Percentiles rank a stretch among this genome's conserved stretches.
Conservation (phyloP, 2,329 filamentous ascomycete species). For the Hymenoscyphus fructigenus region DNA sequence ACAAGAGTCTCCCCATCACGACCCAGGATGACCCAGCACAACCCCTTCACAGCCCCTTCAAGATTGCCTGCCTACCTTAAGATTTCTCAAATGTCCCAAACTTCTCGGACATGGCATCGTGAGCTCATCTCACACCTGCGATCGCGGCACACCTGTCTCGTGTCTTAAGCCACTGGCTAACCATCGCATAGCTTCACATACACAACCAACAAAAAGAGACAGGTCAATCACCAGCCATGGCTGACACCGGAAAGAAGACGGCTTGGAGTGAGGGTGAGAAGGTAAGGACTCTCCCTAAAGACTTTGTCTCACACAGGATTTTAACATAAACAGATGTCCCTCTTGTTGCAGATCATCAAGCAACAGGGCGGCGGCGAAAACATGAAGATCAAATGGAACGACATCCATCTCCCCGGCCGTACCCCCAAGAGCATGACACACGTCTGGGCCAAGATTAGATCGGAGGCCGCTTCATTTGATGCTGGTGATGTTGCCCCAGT, state of each 20-base stretch:
- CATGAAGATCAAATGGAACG: slow-evolving; percentile 1
- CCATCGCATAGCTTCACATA: neutral
- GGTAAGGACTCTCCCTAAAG: neutral
- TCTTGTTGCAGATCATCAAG: slow-evolving; percentile 14
- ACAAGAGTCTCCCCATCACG: neutral
- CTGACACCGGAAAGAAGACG: neutral
- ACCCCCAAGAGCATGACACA: slow-evolving; percentile 10
- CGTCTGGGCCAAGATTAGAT: slow-evolving; percentile 9
- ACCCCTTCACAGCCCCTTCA: neutral
- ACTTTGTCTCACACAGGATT: too few relatives aligned
- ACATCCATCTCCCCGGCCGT: slow-evolving; percentile 8
- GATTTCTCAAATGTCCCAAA: neutral
- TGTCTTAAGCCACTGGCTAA: neutral
- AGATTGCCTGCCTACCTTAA: neutral
- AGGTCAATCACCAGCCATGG: neutral
- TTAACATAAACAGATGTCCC: slow-evolving; percentile 6
- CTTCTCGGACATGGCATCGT: neutral
- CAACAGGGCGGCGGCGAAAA: slow-evolving; percentile 8
- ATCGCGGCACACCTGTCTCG: neutral
- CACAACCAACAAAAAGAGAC: neutral
- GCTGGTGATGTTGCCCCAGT: neutral
- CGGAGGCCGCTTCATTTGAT: slow-evolving; percentile 2
- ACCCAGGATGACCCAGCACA: too few relatives aligned
- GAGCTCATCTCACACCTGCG: too few relatives aligned
- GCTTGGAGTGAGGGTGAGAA: slow-evolving; percentile 5